A percentile compares a stretch with the other conserved stretches of the same genome.
phyloP scores from a whole-genome alignment of 108 stramenopile species.

The Cyclostephanos invisitatus region DNA sequence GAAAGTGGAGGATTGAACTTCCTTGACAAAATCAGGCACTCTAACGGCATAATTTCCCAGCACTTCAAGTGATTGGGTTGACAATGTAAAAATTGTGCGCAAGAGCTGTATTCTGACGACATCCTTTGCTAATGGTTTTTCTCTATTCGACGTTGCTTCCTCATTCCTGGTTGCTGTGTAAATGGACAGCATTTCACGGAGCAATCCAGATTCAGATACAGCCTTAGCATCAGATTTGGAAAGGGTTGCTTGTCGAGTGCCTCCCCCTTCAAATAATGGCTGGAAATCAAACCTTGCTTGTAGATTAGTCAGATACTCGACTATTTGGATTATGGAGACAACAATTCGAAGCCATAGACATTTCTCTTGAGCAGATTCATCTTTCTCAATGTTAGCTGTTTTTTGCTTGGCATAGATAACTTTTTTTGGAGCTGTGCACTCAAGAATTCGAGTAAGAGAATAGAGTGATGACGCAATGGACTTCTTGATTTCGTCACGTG shows the following conservation, averaged over 20 bases:
- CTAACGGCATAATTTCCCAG: constrained; percentile 40
- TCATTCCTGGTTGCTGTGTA: constrained; percentile 20
- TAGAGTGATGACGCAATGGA: constrained; percentile 30
- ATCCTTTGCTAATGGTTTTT: constrained; percentile 15
- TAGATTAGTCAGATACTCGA: constrained; percentile 45
- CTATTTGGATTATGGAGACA: constrained; percentile 43
- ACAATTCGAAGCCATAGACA: constrained; percentile 29
- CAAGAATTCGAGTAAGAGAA: constrained; percentile 34
- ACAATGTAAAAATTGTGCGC: constrained; percentile 38
- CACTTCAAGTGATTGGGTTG: constrained; percentile 27
- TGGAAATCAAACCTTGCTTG: constrained; percentile 46
- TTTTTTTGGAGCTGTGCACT: constrained; percentile 26
- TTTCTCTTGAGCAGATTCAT: constrained; percentile 15
- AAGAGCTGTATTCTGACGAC: constrained; percentile 39
- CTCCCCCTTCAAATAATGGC: constrained; percentile 38
- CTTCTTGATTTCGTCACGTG: constrained; percentile 44
- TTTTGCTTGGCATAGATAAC: constrained; percentile 2
- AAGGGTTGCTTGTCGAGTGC: constrained; percentile 21
- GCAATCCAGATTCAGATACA: constrained; percentile 45
- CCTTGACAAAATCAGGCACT: constrained; percentile 44
- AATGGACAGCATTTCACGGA: constrained; percentile 41
- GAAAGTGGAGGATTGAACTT: constrained; percentile 38
- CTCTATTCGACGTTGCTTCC: constrained; percentile 1
- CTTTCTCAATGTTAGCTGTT: background rate
- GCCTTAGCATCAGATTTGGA: constrained; percentile 40